A percentile compares a stretch with the other conserved stretches of the same genome.
Evolutionary conservation across 768 basidiomycete genomes (phyloP).

Genomic region (Trametes sanguinea): DNA sequence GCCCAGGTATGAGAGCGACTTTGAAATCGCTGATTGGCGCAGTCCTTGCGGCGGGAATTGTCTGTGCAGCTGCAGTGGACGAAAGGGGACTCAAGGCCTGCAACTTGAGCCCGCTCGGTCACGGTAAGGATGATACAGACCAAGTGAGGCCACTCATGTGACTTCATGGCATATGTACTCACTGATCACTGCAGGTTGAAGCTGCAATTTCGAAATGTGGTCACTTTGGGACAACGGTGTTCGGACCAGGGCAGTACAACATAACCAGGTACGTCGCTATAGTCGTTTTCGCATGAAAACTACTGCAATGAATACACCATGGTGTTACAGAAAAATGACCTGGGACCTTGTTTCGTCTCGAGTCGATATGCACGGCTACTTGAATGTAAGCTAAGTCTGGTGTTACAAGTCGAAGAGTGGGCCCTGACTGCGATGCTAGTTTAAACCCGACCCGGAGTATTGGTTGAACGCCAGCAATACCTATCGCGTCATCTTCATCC

Average conservation of each 20-base stretch:
- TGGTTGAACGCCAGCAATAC: constrained; percentile 59
- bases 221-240: constrained; percentile 45
- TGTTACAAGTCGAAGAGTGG: neutral
- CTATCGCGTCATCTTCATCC: constrained; percentile 61
- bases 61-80: neutral
- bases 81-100: constrained; percentile 13
- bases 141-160: constrained; percentile 20
- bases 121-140: constrained; percentile 31
- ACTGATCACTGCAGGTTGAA: constrained; percentile 41
- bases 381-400: constrained; percentile 39
- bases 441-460: constrained; percentile 53
- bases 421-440: constrained; percentile 35
- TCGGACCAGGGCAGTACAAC: constrained; percentile 49
- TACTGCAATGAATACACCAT: too few species aligned
- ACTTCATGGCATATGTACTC: neutral
- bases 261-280: constrained; percentile 46
- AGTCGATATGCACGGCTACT: constrained; percentile 46
- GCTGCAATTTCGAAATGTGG: constrained; percentile 52
- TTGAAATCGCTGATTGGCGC: neutral
- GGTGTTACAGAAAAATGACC: constrained; percentile 48
- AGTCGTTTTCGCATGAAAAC: too few species aligned
- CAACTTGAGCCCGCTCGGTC: constrained; percentile 24
- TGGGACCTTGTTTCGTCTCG: constrained; percentile 49
- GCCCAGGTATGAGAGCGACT: neutral
- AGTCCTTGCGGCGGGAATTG: neutral